Evolutionary conservation across 495 filamentous ascomycete genomes (phyloP).

Genomic region (Xylaria nigripes): DNA sequence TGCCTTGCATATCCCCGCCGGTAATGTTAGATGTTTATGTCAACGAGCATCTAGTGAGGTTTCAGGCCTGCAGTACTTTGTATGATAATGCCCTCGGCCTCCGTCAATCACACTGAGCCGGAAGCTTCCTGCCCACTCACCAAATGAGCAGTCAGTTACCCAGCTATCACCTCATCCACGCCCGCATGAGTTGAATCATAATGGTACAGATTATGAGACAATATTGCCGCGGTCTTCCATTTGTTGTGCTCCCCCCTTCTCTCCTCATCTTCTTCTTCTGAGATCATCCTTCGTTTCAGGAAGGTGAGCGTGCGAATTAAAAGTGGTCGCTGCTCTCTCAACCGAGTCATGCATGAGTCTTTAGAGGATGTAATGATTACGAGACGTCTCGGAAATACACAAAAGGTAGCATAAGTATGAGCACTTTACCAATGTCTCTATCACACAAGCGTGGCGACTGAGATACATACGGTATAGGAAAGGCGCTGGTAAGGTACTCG

Average conservation of each 20-base stretch:
- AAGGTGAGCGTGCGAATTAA: constrained; percentile 51
- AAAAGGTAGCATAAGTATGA: neutral
- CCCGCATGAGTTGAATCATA: neutral
- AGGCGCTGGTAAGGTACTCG: no score
- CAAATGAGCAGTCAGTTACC: no score
- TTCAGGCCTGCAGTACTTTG: neutral
- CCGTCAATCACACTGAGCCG: no score
- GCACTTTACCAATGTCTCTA: neutral
- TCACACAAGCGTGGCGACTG: no score
- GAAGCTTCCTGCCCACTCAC: no score
- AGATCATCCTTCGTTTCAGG: constrained; percentile 51
- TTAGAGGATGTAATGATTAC: neutral
- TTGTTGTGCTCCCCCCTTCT: constrained; percentile 49
- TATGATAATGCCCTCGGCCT: neutral
- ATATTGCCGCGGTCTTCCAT: no score
- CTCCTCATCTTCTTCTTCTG: constrained; percentile 35
- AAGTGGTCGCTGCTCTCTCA: constrained; percentile 74
- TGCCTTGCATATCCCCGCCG: no score
- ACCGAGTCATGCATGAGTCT: constrained; percentile 50
- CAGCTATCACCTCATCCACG: no score
- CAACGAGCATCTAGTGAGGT: neutral
- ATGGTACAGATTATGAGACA: no score
- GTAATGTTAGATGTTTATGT: no score
- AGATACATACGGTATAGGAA: no score
- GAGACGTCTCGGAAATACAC: neutral